Percentiles rank a stretch among this genome's conserved stretches.
These are phyloP conservation scores for Typha latifolia DNA, from an alignment of 176 grass and related monocot genomes.

Conservation along the genomic window DNA sequence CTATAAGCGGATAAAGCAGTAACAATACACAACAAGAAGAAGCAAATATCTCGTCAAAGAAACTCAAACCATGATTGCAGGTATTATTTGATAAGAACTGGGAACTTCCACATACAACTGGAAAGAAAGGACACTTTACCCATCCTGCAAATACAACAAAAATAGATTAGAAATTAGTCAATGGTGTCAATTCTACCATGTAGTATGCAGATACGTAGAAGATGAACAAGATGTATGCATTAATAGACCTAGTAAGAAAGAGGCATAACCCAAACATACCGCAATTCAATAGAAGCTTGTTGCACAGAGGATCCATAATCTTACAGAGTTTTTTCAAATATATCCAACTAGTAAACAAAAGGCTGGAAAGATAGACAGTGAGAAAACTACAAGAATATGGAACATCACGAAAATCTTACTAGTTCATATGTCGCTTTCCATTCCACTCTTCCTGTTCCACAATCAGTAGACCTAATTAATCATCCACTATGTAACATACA, in stretches of 20 bases:
- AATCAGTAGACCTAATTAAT: too few relatives aligned
- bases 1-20: not conserved
- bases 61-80: not conserved
- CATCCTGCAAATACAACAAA: conserved; percentile 56
- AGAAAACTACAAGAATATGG: too few relatives aligned
- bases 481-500: too few relatives aligned
- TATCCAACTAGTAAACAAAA: too few relatives aligned
- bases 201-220: not conserved
- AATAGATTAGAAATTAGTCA: not conserved
- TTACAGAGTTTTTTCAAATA: too few relatives aligned
- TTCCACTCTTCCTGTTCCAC: too few relatives aligned
- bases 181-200: not conserved
- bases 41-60: not conserved
- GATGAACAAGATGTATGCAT: not conserved
- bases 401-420: too few relatives aligned
- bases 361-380: too few relatives aligned
- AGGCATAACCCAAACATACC: not conserved
- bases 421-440: too few relatives aligned
- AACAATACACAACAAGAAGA: not conserved
- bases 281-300: not conserved
- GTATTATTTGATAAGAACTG: not conserved
- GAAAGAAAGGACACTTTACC: conserved; percentile 41
- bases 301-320: too few relatives aligned
- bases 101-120: not conserved
- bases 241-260: not conserved